Conservation (phyloP, 2,329 filamentous ascomycete species). For the Remersonia thermophila region DNA sequence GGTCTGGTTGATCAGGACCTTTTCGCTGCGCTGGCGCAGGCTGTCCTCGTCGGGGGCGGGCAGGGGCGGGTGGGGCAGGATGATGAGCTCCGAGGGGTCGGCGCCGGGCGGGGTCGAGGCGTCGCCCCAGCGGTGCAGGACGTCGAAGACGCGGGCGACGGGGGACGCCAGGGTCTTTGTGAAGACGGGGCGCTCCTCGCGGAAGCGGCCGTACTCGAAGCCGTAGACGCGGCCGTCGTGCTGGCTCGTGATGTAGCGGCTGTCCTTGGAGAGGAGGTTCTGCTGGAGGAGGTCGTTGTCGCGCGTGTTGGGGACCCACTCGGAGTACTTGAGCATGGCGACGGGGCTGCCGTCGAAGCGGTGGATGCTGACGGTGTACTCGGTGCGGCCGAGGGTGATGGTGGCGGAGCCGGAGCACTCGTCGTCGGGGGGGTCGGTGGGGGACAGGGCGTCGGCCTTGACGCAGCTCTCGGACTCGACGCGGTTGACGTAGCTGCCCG, state of each 20-base stretch:
- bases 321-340: constrained; percentile 82
- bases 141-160: constrained; percentile 79
- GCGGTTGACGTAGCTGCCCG: constrained; percentile 54
- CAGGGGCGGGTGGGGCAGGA: constrained; percentile 74
- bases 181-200: constrained; percentile 46
- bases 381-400: constrained; percentile 70
- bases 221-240: constrained; percentile 77
- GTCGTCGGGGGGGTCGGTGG: constrained; percentile 53
- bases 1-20: constrained; percentile 79
- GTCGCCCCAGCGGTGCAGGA: constrained; percentile 62
- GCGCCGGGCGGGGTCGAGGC: constrained; percentile 31
- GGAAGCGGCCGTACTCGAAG: constrained; percentile 52
- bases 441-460: constrained; percentile 52
- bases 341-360: constrained; percentile 62
- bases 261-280: constrained; percentile 68
- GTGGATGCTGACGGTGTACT: constrained; percentile 82
- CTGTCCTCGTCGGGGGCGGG: constrained; percentile 39
- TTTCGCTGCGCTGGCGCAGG: constrained; percentile 43
- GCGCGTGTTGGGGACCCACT: constrained; percentile 88
- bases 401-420: constrained; percentile 74
- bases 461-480: constrained; percentile 56
- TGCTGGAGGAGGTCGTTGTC: constrained; percentile 80
- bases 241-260: constrained; percentile 76
- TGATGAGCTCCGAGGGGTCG: constrained; percentile 59
- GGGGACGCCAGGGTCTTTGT: constrained; percentile 60